Base-by-base conservation (phyloP, 1,284 basidiomycete genomes). In the Leccinum ponderosum region DNA sequence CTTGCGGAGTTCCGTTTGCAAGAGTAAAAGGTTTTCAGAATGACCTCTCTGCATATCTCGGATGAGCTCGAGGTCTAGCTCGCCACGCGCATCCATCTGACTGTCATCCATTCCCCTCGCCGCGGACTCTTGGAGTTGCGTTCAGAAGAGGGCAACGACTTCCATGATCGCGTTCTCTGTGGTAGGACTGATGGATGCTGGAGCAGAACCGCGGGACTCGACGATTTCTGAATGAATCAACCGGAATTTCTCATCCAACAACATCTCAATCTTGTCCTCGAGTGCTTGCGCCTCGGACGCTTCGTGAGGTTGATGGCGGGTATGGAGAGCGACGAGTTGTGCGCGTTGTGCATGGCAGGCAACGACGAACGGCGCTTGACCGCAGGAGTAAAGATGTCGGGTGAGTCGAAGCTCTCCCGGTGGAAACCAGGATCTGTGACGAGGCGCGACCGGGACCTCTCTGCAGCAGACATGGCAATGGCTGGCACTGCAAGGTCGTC, bases 1-100 rank as follows among this genome's bases (percentile, higher is more conserved):
- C 47, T 79, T 76, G 20, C 77, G 77, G 29, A 90, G 73, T 66
- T 91, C 88, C 11, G 76, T 78, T 68, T 85, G 84, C 57, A 93
- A 73, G n/a, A 82, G 66, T 2, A 78, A 75, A 2, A 86, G 75
- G 12, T 85, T 76, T 63, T 89, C 85, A 35, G 83, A 78, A 50
- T 91, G 87, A 14, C 85, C 83, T 67, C 88, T 82, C 65, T 90
- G 84, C 35, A 93, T 79, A 63, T 85, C 86, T 69, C 83, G 87
- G 68, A 93, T 81, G 62, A 91, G 76, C 71, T 91, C 87, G 67
- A 91, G 85, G 75, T 93, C 90, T 27, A 91, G 75, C 65, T 92
- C 90, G 29, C 88, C 89, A 22, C 84, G 83, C 29, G 87, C 89
- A 69, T 91, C 88, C 76, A 83, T 77, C 66, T 83, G 83, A 62